Base-by-base conservation (phyloP, 1,284 basidiomycete genomes). In the Ceratobasidium sp. region DNA sequence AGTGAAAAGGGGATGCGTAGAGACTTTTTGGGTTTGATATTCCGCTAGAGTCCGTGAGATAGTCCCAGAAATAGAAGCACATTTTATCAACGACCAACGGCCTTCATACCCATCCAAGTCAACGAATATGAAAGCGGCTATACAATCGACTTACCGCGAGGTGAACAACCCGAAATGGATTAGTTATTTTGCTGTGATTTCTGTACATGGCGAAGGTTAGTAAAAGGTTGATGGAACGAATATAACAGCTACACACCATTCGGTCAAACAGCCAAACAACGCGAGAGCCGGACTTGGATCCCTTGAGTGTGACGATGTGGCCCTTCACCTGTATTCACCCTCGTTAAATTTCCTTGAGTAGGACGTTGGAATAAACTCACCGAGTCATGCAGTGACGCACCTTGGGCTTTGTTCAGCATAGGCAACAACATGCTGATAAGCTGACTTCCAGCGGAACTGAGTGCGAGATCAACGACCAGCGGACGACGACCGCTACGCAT, bases 241-340 rank as follows among this genome's bases (percentile, higher is more conserved):
- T n/a, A n/a, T n/a, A n/a, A n/a, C n/a, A n/a, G n/a, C 5, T 8
- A 86, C 91, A 75, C 80, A 92, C 91, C 39, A 48, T 70, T 26
- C 65, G 65, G 21, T 70, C 65, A 26, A 93, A 93, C 60, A 93
- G 84, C 92, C 92, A 93, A 77, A 93, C 93, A 76, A 93, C 91
- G 78, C 92, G 92, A 0, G 92, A 93, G 30, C 92, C 92, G 1
- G 92, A 92, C 83, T 93, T 93, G 79, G 91, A 93, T 32, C 92
- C 92, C 39, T 92, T 87, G 28, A 93, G 83, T 16, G 92, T 93
- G 60, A 93, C 92, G 73, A 93, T 92, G 77, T 93, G 92, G 0
- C 91, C 90, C 46, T 89, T 86, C 76, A 93, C 92, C 77, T 78
- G 45, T 28, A 23, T 0, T 1, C 55, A n/a, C 32, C 6, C n/a